These are phyloP conservation scores for Phaeophleospora eucalypticola DNA, from an alignment of 2,329 filamentous ascomycete genomes.

Conservation along the genomic window DNA sequence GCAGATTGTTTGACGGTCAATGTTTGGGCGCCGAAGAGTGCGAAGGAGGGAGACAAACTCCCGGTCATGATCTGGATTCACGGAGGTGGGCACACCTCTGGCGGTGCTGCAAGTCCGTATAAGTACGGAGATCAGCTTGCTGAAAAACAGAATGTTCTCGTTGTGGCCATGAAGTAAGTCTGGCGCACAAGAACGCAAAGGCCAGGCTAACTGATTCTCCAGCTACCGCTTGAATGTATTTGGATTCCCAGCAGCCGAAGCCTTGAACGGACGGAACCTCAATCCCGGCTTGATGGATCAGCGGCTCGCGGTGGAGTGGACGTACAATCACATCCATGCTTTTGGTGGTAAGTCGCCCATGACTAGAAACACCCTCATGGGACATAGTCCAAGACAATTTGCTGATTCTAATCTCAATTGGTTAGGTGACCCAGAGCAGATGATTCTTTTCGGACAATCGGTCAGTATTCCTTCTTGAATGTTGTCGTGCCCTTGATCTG, in stretches of 20 bases:
- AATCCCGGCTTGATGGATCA: constrained; percentile 34
- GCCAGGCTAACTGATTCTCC: background rate
- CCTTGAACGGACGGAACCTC: constrained; percentile 22
- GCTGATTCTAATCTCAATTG: too few relatives aligned
- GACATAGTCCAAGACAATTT: too few relatives aligned
- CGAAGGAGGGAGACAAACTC: constrained; percentile 21
- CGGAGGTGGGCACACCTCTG: constrained; percentile 9
- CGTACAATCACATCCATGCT: constrained; percentile 32
- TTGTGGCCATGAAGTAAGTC: constrained; percentile 15
- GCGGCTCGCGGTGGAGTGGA: constrained; percentile 37
- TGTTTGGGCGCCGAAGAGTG: constrained; percentile 32
- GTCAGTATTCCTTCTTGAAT: constrained; percentile 3
- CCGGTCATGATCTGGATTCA: constrained; percentile 37
- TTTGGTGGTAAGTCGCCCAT: too few relatives aligned
- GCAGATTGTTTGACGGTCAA: constrained; percentile 38
- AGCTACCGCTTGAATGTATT: constrained; percentile 24
- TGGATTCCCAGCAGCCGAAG: constrained; percentile 25
- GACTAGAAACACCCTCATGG: too few relatives aligned
- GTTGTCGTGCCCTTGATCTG: too few relatives aligned
- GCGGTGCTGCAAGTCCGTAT: constrained; percentile 15
- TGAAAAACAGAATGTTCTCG: constrained; percentile 14
- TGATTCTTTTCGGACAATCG: constrained; percentile 27
- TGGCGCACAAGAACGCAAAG: background rate
- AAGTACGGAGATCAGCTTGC: constrained; percentile 18
- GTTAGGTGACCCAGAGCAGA: constrained; percentile 25